These are phyloP conservation scores for Rosa chinensis DNA, from an alignment of 306 rosid genomes.

Conservation along the genomic window DNA sequence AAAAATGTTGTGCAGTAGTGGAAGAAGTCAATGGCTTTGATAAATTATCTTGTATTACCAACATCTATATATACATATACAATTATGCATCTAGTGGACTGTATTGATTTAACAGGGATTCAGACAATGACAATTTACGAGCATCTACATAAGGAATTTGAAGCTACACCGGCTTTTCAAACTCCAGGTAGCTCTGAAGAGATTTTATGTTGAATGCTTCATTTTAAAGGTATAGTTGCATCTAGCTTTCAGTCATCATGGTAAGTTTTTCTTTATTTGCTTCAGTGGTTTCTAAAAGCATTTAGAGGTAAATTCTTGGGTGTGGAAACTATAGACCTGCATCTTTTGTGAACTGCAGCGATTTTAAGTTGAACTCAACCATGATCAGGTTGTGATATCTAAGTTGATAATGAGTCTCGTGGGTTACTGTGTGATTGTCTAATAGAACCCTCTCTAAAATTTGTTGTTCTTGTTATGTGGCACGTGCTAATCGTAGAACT, in stretches of 20 bases:
- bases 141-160: constrained; percentile 82
- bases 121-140: constrained; percentile 78
- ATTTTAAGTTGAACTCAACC: too few species aligned
- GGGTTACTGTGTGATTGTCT: too few species aligned
- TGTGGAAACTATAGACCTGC: too few species aligned
- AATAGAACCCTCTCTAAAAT: too few species aligned
- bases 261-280: background rate
- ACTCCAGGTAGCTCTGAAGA: constrained; percentile 53
- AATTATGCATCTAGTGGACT: background rate
- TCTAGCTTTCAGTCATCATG: background rate
- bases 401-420: too few species aligned
- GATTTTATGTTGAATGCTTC: background rate
- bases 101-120: constrained; percentile 50
- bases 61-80: background rate
- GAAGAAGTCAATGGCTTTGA: background rate
- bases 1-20: too few species aligned
- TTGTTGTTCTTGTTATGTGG: too few species aligned
- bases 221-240: background rate
- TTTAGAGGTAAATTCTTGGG: background rate
- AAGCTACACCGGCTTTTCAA: constrained; percentile 77
- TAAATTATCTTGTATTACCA: background rate
- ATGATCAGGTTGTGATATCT: too few species aligned
- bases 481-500: too few species aligned
- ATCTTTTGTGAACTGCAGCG: too few species aligned
- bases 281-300: background rate